Percentiles rank a stretch among this genome's conserved stretches.
phyloP scores from a whole-genome alignment of 257 asterid genomes.

The Cynanchum wilfordii region DNA sequence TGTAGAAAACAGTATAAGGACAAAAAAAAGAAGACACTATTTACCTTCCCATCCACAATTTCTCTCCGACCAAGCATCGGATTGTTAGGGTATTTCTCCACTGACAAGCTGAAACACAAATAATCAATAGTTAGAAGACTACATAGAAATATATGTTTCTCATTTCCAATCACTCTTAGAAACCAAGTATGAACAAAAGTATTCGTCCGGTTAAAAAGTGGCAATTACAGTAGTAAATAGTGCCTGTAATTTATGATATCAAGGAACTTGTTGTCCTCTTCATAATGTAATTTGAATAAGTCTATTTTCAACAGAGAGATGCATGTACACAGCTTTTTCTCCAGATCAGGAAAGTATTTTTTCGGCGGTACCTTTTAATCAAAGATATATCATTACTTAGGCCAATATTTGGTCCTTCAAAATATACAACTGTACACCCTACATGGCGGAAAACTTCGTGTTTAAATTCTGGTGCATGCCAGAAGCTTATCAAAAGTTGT shows the following conservation, averaged over 20 bases:
- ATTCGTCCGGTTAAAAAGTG: background rate
- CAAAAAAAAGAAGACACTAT: background rate
- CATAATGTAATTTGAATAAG: background rate
- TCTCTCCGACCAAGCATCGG: constrained; percentile 89
- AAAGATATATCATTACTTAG: background rate
- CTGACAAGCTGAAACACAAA: constrained; percentile 59
- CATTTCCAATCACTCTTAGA: background rate
- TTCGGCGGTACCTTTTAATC: background rate
- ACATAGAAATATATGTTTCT: background rate
- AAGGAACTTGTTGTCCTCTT: background rate
- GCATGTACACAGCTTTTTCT: background rate
- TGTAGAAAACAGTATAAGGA: background rate
- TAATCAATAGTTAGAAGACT: background rate
- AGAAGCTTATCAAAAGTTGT: background rate
- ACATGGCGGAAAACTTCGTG: background rate
- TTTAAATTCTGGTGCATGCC: background rate
- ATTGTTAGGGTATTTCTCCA: constrained; percentile 73
- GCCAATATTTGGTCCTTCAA: background rate
- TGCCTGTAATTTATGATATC: background rate
- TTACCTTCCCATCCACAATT: constrained; percentile 74
- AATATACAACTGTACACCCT: background rate
- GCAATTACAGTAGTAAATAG: background rate
- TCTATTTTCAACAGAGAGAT: background rate
- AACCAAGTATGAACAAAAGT: background rate
- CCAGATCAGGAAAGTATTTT: background rate